Conservation (phyloP, 768 basidiomycete species). For the Psilocybe cubensis region DNA sequence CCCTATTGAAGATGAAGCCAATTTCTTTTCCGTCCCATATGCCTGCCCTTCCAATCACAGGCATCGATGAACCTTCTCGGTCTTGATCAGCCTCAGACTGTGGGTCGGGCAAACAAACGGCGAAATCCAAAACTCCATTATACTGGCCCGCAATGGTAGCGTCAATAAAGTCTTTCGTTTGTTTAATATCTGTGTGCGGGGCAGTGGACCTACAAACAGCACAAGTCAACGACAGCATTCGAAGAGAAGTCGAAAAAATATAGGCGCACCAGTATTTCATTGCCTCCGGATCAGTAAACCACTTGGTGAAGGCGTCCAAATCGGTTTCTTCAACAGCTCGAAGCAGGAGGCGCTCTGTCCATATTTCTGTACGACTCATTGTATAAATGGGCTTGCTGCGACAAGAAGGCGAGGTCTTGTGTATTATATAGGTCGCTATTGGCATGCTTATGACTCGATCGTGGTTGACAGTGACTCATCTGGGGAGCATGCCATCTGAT, state of each 20-base stretch:
- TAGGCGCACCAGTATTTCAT: conserved; percentile 25
- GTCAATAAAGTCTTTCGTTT: conserved; percentile 21
- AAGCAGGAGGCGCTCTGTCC: conserved; percentile 22
- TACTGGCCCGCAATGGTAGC: conserved; percentile 20
- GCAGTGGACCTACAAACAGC: conserved; percentile 17
- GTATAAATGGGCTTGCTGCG: background rate
- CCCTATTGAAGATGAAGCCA: conserved; percentile 23
- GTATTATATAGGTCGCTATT: background rate
- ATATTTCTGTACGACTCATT: conserved; percentile 19
- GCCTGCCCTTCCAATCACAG: conserved; percentile 25
- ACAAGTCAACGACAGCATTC: background rate
- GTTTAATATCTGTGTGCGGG: conserved; percentile 13
- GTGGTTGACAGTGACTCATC: background rate
- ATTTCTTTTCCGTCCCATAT: conserved; percentile 24
- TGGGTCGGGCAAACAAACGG: conserved; percentile 17
- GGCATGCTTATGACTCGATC: background rate
- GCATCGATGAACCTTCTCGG: background rate
- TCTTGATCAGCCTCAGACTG: background rate
- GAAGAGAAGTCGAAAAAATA: background rate
- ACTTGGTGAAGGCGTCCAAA: conserved; percentile 15
- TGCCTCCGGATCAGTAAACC: conserved; percentile 18
- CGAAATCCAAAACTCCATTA: conserved; percentile 26
- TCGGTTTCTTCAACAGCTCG: conserved; percentile 19
- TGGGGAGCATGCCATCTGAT: background rate
- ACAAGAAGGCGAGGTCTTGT: background rate